These are phyloP conservation scores for Globisporangium perplexum DNA, from an alignment of 352 stramenopile species.

Conservation along the genomic window DNA sequence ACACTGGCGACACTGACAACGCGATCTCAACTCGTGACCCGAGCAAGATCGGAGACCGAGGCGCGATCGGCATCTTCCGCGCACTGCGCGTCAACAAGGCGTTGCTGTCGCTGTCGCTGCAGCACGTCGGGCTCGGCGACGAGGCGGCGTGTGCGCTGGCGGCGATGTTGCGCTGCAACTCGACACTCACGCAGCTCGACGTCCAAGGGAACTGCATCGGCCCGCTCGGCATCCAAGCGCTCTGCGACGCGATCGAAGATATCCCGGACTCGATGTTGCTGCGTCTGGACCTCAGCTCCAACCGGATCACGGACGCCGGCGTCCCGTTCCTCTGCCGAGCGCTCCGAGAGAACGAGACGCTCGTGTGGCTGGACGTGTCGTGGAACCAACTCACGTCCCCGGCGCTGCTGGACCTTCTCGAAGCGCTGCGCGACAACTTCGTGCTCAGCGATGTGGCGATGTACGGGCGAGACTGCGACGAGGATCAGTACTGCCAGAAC, in stretches of 20 bases:
- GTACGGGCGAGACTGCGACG: conserved; percentile 44
- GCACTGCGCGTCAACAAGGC: conserved; percentile 42
- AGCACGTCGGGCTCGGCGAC: conserved; percentile 45
- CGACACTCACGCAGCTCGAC: conserved; percentile 45
- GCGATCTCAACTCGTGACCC: background rate
- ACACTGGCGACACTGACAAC: too few relatives aligned
- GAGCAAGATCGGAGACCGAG: conserved; percentile 17
- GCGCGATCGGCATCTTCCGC: conserved; percentile 43
- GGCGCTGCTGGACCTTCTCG: conserved; percentile 35
- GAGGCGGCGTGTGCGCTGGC: conserved; percentile 42
- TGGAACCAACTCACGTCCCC: conserved; percentile 54
- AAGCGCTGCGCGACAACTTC: conserved; percentile 49
- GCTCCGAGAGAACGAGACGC: conserved; percentile 66
- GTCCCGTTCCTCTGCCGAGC: conserved; percentile 32
- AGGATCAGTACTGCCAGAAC: conserved; percentile 45
- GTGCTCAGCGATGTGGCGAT: conserved; percentile 41
- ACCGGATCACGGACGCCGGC: conserved; percentile 41
- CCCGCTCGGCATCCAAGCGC: conserved; percentile 31
- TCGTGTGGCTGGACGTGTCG: conserved; percentile 55
- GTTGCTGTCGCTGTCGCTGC: conserved; percentile 42
- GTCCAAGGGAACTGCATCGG: conserved; percentile 50
- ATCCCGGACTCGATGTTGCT: conserved; percentile 56
- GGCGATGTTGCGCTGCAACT: conserved; percentile 56
- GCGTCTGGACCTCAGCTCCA: conserved; percentile 49
- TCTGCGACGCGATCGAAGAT: conserved; percentile 55